Conservation (phyloP, 306 rosid genomes). For the Pueraria montana region DNA sequence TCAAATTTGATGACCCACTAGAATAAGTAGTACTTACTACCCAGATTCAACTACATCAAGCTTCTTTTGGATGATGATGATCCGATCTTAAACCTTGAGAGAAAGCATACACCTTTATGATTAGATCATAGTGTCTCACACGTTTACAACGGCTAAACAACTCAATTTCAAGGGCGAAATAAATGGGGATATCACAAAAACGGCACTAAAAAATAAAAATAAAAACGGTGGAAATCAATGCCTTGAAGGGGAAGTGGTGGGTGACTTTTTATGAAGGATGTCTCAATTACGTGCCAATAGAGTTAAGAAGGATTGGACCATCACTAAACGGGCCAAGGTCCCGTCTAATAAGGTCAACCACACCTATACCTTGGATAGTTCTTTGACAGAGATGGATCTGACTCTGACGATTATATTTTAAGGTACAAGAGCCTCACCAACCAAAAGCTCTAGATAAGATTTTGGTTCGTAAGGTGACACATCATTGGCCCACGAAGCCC, state of each 20-base stretch:
- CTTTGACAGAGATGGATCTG: constrained; percentile 36
- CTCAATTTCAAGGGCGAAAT: neutral
- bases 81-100: neutral
- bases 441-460: constrained; percentile 26
- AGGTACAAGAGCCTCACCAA: constrained; percentile 38
- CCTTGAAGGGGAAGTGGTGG: neutral
- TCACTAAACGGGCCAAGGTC: constrained; percentile 40
- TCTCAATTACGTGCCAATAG: constrained; percentile 18
- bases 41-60: neutral
- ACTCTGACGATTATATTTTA: constrained; percentile 10
- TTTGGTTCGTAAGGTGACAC: constrained; percentile 35
- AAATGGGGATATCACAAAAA: neutral
- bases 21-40: no score
- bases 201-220: neutral
- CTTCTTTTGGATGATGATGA: neutral
- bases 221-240: constrained; percentile 13
- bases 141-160: neutral
- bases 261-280: constrained; percentile 2
- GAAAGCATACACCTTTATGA: neutral
- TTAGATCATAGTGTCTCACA: neutral
- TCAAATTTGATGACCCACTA: neutral
- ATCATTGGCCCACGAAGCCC: constrained; percentile 37
- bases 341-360: constrained; percentile 42
- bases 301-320: constrained; percentile 41
- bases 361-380: constrained; percentile 4